Conservation (phyloP, 176 grass and related monocot genomes). For the Carex scoparia region DNA sequence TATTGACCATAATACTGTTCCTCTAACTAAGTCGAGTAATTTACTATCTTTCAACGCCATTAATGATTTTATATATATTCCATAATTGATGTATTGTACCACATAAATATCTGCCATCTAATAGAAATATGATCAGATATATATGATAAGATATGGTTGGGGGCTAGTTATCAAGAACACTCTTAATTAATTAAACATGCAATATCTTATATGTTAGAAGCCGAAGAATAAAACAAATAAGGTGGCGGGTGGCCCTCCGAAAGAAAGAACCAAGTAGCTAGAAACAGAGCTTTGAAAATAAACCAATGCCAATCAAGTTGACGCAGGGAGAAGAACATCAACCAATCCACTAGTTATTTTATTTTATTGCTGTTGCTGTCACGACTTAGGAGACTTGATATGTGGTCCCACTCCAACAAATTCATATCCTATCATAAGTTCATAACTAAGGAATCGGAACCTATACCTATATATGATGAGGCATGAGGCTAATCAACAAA, state of each 20-base stretch:
- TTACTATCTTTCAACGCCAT: too few relatives aligned
- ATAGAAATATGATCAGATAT: neutral
- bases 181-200: neutral
- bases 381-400: neutral
- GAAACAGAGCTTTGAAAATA: neutral
- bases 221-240: neutral
- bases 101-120: neutral
- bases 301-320: neutral
- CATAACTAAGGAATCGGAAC: neutral
- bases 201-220: neutral
- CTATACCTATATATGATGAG: neutral
- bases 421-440: conserved; percentile 1
- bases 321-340: neutral
- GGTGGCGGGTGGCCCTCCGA: neutral
- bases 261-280: neutral
- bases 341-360: conserved; percentile 5
- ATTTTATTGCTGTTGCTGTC: neutral
- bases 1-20: too few relatives aligned
- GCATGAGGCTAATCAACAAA: neutral
- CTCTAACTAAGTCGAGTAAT: too few relatives aligned
- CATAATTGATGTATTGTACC: too few relatives aligned
- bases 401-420: neutral
- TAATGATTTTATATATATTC: too few relatives aligned
- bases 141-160: neutral
- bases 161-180: neutral